Evolutionary conservation across 805 yeast genomes (phyloP).

Genomic region (Ogataea pilisensis): DNA sequence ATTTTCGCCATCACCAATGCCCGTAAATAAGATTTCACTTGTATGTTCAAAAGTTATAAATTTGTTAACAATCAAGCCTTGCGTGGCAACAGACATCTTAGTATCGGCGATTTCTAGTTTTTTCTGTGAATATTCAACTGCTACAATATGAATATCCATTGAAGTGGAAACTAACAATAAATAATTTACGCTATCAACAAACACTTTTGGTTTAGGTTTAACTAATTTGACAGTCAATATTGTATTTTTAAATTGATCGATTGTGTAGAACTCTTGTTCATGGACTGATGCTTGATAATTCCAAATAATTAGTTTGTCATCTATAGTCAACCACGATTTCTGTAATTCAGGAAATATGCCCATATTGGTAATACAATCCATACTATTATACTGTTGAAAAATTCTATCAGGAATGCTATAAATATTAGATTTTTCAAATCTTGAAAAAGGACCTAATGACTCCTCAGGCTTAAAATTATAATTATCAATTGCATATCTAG

Average conservation of each 20-base stretch:
- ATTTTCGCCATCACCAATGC: slow-evolving; percentile 71
- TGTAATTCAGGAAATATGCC: slow-evolving; percentile 80
- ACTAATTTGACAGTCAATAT: slow-evolving; percentile 73
- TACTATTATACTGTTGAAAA: slow-evolving; percentile 63
- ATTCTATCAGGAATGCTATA: slow-evolving; percentile 77
- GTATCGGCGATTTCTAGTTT: slow-evolving; percentile 75
- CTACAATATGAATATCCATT: slow-evolving; percentile 69
- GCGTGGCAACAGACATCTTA: slow-evolving; percentile 72
- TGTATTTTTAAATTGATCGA: slow-evolving; percentile 77
- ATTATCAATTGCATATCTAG: slow-evolving; percentile 63
- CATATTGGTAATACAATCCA: slow-evolving; percentile 66
- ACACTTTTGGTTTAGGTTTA: slow-evolving; percentile 77
- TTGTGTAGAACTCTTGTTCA: slow-evolving; percentile 64
- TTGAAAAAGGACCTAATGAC: slow-evolving; percentile 53
- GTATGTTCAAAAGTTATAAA: slow-evolving; percentile 57
- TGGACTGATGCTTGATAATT: slow-evolving; percentile 46
- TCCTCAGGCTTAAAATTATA: slow-evolving; percentile 48
- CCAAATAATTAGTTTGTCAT: slow-evolving; percentile 82
- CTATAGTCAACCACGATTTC: slow-evolving; percentile 83
- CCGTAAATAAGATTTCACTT: slow-evolving; percentile 79
- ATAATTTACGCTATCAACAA: slow-evolving; percentile 71
- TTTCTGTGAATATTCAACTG: slow-evolving; percentile 51
- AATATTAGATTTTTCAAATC: slow-evolving; percentile 69
- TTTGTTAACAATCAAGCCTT: slow-evolving; percentile 68
- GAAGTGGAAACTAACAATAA: slow-evolving; percentile 77